Evolutionary conservation across 371 early-diverging fungal species (phyloP), one percentile per base, ranked within the genome.

Genomic region (Mucor sp.): DNA sequence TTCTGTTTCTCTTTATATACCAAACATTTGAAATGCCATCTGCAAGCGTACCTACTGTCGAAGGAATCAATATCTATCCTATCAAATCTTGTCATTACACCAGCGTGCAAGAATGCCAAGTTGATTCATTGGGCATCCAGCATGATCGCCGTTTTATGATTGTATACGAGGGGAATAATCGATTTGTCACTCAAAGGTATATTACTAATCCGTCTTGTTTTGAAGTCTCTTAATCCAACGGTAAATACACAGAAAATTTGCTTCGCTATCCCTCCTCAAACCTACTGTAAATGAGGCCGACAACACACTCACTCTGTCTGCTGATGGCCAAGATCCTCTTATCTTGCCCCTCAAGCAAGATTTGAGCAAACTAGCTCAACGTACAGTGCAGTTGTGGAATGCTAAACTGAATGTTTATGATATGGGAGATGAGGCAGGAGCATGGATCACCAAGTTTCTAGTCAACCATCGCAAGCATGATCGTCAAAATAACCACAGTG

Each of bases 81-180:
- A 70, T 84, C 12, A 84, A 84, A 62, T 81, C 84, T 1, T 84
- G 84, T 62, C 80, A 81, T 62, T 62, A 64, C 19, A 70, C 79
- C 15, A 57, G 71, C 11, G 14, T 84, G 4, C 27, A 71, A 23
- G 75, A 72, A 58, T 76, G 75, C 41, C 55, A 79, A 33, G 74
- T 84, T 0, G 73, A 70, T 15, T 39, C 64, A 28, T 56, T 84
- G 19, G 84, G 84, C 4, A 68, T 80, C 25, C 48, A 62, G n/a
- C 28, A 74, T 58, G 84, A 84, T 63, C 72, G 84, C 64, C 75
- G 80, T 0, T 84, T 81, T 50, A 78, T 84, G 80, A 67, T 81
- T 58, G 62, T 84, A 57, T 73, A 81, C 15, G 75, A 50, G 9
- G 63, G 56, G 3, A 75, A 66, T 2, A 75, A 74, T 15, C 75